Conservation (phyloP, 495 filamentous ascomycete species). For the Acidiella bohemica region DNA sequence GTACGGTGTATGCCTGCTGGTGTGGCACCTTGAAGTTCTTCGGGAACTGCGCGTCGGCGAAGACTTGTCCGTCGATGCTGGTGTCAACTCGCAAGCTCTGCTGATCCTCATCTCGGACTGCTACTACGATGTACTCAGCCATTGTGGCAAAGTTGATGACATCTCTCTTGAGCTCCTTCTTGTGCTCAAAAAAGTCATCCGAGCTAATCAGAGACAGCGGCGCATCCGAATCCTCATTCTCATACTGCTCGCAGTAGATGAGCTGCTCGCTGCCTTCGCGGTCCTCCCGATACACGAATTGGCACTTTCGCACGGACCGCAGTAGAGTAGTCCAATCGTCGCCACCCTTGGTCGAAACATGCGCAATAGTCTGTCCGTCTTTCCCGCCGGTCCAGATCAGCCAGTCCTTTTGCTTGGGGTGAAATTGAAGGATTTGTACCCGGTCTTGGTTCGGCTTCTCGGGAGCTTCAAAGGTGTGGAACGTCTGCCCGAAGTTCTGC, state of each 20-base stretch:
- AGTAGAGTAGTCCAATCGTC: slow-evolving; percentile 57
- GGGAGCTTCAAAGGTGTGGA: slow-evolving; percentile 53
- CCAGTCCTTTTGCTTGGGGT: slow-evolving; percentile 69
- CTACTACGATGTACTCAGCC: slow-evolving; percentile 89
- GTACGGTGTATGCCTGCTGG: slow-evolving; percentile 75
- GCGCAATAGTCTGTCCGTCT: slow-evolving; percentile 57
- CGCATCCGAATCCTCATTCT: slow-evolving; percentile 45
- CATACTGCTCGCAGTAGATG: slow-evolving; percentile 66
- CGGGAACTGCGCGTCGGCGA: slow-evolving; percentile 77
- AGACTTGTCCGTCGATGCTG: slow-evolving; percentile 67
- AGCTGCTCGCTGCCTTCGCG: slow-evolving; percentile 47
- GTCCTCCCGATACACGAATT: slow-evolving; percentile 57
- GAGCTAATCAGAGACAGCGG: slow-evolving; percentile 58
- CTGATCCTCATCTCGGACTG: slow-evolving; percentile 51
- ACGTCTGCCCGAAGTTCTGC: slow-evolving; percentile 53
- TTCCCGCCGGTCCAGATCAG: slow-evolving; percentile 74
- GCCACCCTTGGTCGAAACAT: slow-evolving; percentile 59
- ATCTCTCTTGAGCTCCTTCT: slow-evolving; percentile 44
- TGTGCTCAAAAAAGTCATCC: slow-evolving; percentile 57
- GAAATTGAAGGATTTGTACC: slow-evolving; percentile 53
- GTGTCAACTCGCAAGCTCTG: slow-evolving; percentile 61
- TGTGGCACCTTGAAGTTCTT: slow-evolving; percentile 61
- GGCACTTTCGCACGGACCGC: slow-evolving; percentile 58
- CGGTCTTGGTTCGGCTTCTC: slow-evolving; percentile 33
- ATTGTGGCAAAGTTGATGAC: slow-evolving; percentile 81